A percentile compares a stretch with the other conserved stretches of the same genome.
Evolutionary conservation across 148 eudicot genomes (phyloP).

Genomic region (Camellia sinensis): DNA sequence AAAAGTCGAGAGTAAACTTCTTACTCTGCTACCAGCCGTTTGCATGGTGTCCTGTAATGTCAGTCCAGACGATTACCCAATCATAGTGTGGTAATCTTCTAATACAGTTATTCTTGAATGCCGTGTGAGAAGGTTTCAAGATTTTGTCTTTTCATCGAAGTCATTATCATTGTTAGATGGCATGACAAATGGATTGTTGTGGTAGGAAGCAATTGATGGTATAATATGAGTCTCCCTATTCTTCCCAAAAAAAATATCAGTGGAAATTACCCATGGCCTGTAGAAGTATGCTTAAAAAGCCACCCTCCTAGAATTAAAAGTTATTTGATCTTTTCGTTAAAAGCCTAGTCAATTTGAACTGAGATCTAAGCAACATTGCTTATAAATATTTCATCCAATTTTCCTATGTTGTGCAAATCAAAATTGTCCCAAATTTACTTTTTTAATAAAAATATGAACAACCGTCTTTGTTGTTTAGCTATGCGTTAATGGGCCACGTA

Average conservation of each 20-base stretch:
- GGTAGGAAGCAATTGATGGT: neutral
- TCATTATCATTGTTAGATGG: neutral
- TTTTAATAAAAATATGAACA: no score
- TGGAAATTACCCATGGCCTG: neutral
- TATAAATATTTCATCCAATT: neutral
- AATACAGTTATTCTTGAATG: neutral
- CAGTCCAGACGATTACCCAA: neutral
- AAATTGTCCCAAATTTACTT: neutral
- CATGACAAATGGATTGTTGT: neutral
- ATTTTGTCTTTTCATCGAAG: neutral
- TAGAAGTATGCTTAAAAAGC: neutral
- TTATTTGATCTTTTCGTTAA: neutral
- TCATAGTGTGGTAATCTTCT: conserved; percentile 4
- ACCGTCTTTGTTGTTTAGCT: conserved; percentile 35
- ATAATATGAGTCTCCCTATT: neutral
- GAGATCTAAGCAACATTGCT: neutral
- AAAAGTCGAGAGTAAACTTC: neutral
- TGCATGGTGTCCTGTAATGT: neutral
- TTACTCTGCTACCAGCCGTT: neutral
- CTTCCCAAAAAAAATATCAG: neutral
- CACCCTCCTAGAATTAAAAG: neutral
- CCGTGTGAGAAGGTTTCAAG: neutral
- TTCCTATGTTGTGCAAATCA: conserved; percentile 5
- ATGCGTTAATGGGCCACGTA: conserved; percentile 55
- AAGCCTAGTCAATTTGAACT: neutral